phyloP scores from a whole-genome alignment of 2,329 filamentous ascomycete genomes.

The Harringtonia lauricola region DNA sequence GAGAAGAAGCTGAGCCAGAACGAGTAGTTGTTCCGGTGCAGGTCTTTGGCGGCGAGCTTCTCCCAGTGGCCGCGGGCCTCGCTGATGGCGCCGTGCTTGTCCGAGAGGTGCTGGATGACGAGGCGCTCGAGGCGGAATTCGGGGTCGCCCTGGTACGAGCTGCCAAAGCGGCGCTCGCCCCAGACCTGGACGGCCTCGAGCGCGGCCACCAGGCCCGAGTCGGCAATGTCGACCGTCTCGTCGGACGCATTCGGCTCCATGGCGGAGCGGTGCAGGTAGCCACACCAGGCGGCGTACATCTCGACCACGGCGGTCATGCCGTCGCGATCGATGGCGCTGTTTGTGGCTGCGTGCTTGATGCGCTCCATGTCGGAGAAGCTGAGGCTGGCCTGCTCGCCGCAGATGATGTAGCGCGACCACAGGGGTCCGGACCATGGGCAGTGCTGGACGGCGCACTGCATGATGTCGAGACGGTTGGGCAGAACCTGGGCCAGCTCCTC shows the following conservation, averaged over 20 bases:
- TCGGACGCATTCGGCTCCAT: constrained; percentile 64
- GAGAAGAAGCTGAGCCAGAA: constrained; percentile 91
- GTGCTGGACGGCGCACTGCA: constrained; percentile 76
- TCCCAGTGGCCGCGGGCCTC: constrained; percentile 72
- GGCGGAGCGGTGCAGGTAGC: constrained; percentile 77
- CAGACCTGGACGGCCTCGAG: constrained; percentile 78
- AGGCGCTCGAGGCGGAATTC: constrained; percentile 83
- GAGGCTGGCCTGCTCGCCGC: constrained; percentile 66
- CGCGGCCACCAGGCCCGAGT: constrained; percentile 77
- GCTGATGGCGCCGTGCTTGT: constrained; percentile 67
- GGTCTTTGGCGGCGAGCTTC: constrained; percentile 50
- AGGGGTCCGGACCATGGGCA: constrained; percentile 87
- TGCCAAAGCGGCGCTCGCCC: constrained; percentile 62
- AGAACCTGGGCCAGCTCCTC: constrained; percentile 25
- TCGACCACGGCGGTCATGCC: constrained; percentile 83
- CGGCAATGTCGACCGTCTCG: constrained; percentile 79
- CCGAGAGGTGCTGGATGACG: constrained; percentile 81
- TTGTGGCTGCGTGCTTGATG: constrained; percentile 88
- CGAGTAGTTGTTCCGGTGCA: constrained; percentile 68
- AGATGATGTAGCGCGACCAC: constrained; percentile 83
- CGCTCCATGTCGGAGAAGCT: constrained; percentile 73
- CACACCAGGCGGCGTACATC: constrained; percentile 90
- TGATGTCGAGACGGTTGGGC: constrained; percentile 52
- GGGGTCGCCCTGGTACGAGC: constrained; percentile 73
- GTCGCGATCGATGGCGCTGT: constrained; percentile 71